Evolutionary conservation across 106 monocot species (phyloP).

Genomic region (Triglochin maritima): DNA sequence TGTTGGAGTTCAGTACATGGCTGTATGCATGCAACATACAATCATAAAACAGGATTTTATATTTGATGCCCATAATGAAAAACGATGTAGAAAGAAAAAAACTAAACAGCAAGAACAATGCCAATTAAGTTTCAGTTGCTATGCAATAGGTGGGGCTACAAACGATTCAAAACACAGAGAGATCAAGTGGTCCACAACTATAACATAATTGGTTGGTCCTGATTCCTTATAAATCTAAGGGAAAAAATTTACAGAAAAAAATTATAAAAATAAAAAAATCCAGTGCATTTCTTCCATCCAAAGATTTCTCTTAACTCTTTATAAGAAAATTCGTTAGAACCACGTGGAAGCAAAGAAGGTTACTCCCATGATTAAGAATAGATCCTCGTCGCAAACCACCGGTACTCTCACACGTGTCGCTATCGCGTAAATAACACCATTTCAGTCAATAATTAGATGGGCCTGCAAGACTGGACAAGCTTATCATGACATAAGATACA

Average conservation of each 20-base stretch:
- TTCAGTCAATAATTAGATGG: neutral
- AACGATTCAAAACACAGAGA: neutral
- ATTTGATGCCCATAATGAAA: neutral
- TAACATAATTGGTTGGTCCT: neutral
- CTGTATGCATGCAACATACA: neutral
- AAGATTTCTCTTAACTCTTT: neutral
- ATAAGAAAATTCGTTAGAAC: neutral
- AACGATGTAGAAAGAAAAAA: neutral
- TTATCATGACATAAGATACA: neutral
- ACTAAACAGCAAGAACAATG: neutral
- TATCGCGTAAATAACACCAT: neutral
- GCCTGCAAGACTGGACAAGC: neutral
- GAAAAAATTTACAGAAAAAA: neutral
- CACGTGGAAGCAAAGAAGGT: neutral
- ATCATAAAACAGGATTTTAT: neutral
- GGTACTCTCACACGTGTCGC: neutral
- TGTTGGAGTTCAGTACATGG: neutral
- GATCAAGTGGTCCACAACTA: neutral
- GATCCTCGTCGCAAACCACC: neutral
- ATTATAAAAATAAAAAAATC: too few species aligned
- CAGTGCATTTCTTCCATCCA: neutral
- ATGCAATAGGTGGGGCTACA: neutral
- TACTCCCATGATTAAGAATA: neutral
- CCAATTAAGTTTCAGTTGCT: neutral
- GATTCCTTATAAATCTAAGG: neutral